Percentiles rank a stretch among this genome's conserved stretches.
phyloP scores from a whole-genome alignment of 495 filamentous ascomycete species.

The Aspergillus olivimuriae region DNA sequence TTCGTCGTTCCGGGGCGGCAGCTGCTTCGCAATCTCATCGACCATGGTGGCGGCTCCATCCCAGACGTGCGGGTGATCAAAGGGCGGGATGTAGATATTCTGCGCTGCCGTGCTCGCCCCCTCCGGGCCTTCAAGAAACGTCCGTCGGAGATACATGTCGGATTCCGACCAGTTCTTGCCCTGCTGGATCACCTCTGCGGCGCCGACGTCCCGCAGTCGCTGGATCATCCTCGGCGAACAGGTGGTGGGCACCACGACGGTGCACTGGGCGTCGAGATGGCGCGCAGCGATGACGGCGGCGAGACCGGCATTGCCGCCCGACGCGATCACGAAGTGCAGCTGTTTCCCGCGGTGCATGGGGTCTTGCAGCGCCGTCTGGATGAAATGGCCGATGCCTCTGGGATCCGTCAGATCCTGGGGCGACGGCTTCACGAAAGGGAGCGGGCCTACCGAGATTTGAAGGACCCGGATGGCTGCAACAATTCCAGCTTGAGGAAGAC shows the following conservation, averaged over 20 bases:
- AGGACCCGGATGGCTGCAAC: constrained; percentile 83
- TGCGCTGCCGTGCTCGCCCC: constrained; percentile 52
- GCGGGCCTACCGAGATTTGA: constrained; percentile 70
- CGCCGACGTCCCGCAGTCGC: constrained; percentile 63
- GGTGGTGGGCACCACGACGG: constrained; percentile 67
- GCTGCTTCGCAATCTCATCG: constrained; percentile 59
- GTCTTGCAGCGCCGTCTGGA: constrained; percentile 45
- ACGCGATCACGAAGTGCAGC: constrained; percentile 77
- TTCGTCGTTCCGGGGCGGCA: constrained; percentile 24
- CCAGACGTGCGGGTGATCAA: constrained; percentile 80
- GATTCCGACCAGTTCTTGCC: constrained; percentile 76
- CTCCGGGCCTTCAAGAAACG: constrained; percentile 39
- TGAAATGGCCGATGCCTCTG: constrained; percentile 72
- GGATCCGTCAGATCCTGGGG: too few relatives aligned
- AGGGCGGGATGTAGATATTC: constrained; percentile 57
- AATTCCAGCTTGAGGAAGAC: constrained; percentile 89
- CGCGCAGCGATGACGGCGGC: constrained; percentile 75
- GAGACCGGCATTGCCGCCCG: constrained; percentile 85
- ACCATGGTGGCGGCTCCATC: constrained; percentile 61
- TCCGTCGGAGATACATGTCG: constrained; percentile 58
- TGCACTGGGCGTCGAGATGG: constrained; percentile 54
- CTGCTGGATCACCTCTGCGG: constrained; percentile 58
- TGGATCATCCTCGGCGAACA: constrained; percentile 61
- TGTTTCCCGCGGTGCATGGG: constrained; percentile 23
- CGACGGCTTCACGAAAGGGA: too few relatives aligned